These are phyloP conservation scores for Recurvomyces mirabilis DNA, from an alignment of 495 filamentous ascomycete genomes.

Conservation along the genomic window DNA sequence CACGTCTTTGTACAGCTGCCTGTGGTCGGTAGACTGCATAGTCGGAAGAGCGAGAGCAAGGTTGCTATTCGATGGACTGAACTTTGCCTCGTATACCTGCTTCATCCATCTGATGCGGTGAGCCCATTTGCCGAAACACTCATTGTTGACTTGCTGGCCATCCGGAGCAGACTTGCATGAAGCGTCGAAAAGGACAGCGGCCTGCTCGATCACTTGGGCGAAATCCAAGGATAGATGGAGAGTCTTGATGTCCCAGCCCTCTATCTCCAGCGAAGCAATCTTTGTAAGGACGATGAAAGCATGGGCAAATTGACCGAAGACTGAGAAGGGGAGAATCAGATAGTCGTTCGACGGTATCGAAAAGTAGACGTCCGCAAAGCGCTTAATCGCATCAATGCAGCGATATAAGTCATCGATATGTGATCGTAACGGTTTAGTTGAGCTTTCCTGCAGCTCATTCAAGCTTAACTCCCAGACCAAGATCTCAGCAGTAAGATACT, in stretches of 20 bases:
- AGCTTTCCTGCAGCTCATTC: conserved; percentile 13
- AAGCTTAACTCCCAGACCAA: conserved; percentile 12
- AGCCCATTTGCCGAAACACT: conserved; percentile 15
- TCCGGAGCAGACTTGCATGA: conserved; percentile 2
- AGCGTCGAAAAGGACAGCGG: conserved; percentile 9
- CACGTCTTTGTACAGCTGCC: not conserved
- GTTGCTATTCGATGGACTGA: not conserved
- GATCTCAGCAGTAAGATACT: conserved; percentile 14
- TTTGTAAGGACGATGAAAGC: conserved; percentile 16
- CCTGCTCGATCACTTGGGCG: conserved; percentile 1
- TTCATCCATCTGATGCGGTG: conserved; percentile 12
- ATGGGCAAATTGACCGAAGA: conserved; percentile 17
- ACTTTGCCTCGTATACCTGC: conserved; percentile 16
- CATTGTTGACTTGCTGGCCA: conserved; percentile 13
- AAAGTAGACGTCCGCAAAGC: conserved; percentile 19
- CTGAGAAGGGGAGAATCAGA: conserved; percentile 13
- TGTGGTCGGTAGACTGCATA: not conserved
- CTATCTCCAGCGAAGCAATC: conserved; percentile 17
- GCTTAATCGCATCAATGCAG: conserved; percentile 12
- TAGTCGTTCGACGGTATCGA: conserved; percentile 5
- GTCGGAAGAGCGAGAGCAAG: not conserved
- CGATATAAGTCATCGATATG: conserved; percentile 13
- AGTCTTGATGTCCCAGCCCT: conserved; percentile 8
- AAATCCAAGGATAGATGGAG: conserved; percentile 2
- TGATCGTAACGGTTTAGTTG: not conserved